Evolutionary conservation across 2,329 filamentous ascomycete genomes (phyloP), one percentile per base, ranked within the genome.

Genomic region (Alternaria burnsii): DNA sequence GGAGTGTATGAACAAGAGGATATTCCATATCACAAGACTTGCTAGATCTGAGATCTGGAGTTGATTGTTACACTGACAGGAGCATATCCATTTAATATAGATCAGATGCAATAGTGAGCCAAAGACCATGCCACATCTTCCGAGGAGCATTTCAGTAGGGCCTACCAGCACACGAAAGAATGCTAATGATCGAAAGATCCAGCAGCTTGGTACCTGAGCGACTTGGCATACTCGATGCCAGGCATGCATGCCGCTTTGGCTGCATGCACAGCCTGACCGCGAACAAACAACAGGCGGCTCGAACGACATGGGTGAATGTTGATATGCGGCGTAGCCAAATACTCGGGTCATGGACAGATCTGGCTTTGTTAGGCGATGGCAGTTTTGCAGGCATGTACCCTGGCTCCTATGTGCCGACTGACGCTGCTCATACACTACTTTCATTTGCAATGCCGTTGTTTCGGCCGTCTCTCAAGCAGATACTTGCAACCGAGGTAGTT

Each of bases 201-300:
- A 67, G 55, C 26, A 22, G 9, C 43, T 52, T 62, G 69, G 68
- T 69, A 65, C 61, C 55, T 69, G 54, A 57, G 40, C 51, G 63
- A 61, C 64, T 24, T 64, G 58, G 28, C 52, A 44, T 59, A 30
- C 57, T 62, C 44, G 14, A 61, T 56, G 56, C 46, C 18, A 30
- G 55, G 55, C 48, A 62, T 59, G 60, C 58, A n/a, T 57, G 62
- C 57, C 57, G 50, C 56, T 43, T 46, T 55, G 53, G 52, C 46
- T 55, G 48, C 56, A 14, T 58, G 62, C 59, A 60, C 54, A 62
- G 62, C 58, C 60, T 57, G 41, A 51, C 42, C 55, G 51, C 52
- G 53, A 59, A 44, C 28, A 47, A 66, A 66, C 63, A 70, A 70
- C 61, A 64, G 59, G 52, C 58, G 58, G 65, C 59, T 54, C 55